phyloP scores from a whole-genome alignment of 257 asterid species.

The Lithospermum erythrorhizon region DNA sequence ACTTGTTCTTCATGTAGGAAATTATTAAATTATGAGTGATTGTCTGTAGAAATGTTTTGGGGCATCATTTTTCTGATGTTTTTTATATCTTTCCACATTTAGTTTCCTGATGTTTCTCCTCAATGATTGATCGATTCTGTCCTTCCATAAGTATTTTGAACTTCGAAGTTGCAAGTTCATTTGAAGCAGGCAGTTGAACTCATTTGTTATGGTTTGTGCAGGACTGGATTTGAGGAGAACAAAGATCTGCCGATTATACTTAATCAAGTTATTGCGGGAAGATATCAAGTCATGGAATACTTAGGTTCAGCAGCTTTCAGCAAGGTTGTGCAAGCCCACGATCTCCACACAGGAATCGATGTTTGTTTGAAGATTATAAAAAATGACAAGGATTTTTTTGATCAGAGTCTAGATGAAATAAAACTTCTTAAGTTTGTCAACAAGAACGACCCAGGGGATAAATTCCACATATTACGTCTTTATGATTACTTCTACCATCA shows the following conservation, averaged over 20 bases:
- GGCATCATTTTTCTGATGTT: not conserved
- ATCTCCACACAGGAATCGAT: conserved; percentile 59
- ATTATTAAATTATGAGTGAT: not conserved
- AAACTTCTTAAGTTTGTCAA: conserved; percentile 82
- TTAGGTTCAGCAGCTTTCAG: conserved; percentile 94
- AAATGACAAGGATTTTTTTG: conserved; percentile 82
- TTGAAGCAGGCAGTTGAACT: conserved; percentile 40
- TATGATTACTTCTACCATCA: conserved; percentile 85
- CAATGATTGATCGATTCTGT: conserved; percentile 5
- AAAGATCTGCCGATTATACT: conserved; percentile 71
- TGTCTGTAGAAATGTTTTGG: not conserved
- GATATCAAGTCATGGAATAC: conserved; percentile 59
- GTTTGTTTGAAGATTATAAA: conserved; percentile 89
- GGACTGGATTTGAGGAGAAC: conserved; percentile 91
- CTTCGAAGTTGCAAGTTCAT: conserved; percentile 25
- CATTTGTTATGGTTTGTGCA: conserved; percentile 44
- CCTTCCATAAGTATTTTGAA: conserved; percentile 19
- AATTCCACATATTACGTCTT: conserved; percentile 70
- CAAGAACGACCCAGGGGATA: conserved; percentile 75
- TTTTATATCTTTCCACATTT: not conserved
- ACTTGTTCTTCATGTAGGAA: too few relatives aligned
- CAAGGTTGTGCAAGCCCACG: conserved; percentile 78
- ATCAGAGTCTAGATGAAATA: conserved; percentile 87
- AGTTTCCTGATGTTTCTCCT: not conserved
- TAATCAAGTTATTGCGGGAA: conserved; percentile 56